These are phyloP conservation scores for Claviceps digitariae DNA, from an alignment of 2,329 filamentous ascomycete species.

Conservation along the genomic window DNA sequence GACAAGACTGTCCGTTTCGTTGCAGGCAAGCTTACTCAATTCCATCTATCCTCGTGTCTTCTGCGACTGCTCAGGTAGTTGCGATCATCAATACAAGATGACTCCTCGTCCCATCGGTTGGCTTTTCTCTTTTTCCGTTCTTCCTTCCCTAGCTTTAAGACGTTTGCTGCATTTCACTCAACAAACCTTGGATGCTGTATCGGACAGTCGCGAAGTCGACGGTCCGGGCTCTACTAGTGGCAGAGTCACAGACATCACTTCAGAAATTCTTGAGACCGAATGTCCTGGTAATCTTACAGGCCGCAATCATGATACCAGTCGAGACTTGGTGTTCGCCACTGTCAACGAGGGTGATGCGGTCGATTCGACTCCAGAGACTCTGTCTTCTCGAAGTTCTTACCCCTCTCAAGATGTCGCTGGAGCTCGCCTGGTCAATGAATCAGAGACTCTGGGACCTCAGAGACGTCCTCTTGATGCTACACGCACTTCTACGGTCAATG, in stretches of 20 bases:
- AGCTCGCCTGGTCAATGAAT: background rate
- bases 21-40: background rate
- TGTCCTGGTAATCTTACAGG: background rate
- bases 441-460: background rate
- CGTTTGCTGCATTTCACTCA: background rate
- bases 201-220: background rate
- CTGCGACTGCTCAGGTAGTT: background rate
- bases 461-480: background rate
- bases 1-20: background rate
- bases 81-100: slow-evolving; percentile 2
- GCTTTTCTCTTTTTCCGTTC: background rate
- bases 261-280: background rate
- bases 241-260: background rate
- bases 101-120: background rate
- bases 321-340: background rate
- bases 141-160: slow-evolving; percentile 1
- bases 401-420: background rate
- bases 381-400: background rate
- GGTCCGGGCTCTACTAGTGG: background rate
- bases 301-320: background rate
- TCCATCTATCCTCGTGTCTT: background rate
- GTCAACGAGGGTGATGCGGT: background rate
- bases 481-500: background rate
- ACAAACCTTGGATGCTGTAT: background rate
- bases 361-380: background rate